phyloP scores from a whole-genome alignment of 164 flowering plant species.

The Chimonanthus salicifolius region DNA sequence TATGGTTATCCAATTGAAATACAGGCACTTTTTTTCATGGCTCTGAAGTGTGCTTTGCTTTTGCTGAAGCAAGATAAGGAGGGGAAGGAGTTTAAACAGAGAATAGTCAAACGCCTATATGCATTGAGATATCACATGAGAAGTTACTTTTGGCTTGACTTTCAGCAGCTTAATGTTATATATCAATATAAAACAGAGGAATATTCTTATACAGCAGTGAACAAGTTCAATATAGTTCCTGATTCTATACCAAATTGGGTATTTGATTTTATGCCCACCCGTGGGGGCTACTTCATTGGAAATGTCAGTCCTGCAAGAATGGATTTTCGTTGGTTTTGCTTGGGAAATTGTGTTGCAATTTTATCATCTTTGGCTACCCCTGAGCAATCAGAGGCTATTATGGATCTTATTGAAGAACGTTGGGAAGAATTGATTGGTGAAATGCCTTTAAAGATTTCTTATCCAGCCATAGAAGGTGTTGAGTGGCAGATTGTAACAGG shows the following conservation, averaged over 20 bases:
- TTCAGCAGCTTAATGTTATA: slow-evolving; percentile 67
- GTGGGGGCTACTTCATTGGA: no score
- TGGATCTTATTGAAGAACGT: slow-evolving; percentile 20
- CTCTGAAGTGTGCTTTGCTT: no score
- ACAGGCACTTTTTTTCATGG: slow-evolving; percentile 44
- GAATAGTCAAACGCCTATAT: slow-evolving; percentile 31
- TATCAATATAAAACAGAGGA: slow-evolving; percentile 40
- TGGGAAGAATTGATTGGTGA: slow-evolving; percentile 81
- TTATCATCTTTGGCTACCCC: slow-evolving; percentile 53
- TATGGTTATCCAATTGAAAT: slow-evolving; percentile 88
- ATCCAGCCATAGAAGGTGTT: slow-evolving; percentile 78
- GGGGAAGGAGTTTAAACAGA: slow-evolving; percentile 57
- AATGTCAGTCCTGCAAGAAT: no score
- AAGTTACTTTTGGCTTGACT: not conserved
- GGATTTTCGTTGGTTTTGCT: no score
- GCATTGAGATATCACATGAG: no score
- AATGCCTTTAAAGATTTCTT: slow-evolving; percentile 72
- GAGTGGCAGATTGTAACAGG: slow-evolving; percentile 54
- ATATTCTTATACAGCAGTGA: no score
- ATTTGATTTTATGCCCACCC: no score
- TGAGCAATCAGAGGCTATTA: slow-evolving; percentile 61
- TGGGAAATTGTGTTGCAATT: no score
- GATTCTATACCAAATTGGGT: no score
- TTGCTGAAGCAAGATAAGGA: slow-evolving; percentile 59
- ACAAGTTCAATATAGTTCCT: no score